A percentile compares a stretch with the other conserved stretches of the same genome.
Evolutionary conservation across 306 rosid species (phyloP).

Genomic region (Prunus kanzakura): DNA sequence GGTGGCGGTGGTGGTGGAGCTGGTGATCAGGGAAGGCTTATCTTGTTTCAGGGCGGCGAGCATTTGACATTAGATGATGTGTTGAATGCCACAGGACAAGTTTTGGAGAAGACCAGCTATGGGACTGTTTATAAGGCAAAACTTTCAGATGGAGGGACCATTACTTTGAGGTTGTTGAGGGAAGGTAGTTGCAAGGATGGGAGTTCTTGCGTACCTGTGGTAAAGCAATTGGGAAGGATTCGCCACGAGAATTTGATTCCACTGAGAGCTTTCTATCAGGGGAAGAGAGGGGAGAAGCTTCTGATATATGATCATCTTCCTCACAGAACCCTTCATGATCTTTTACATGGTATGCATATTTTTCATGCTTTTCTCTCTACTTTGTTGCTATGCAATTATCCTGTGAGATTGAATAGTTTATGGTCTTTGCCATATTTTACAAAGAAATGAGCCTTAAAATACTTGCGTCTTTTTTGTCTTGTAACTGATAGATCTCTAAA

Average conservation of each 20-base stretch:
- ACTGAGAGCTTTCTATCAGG: slow-evolving; percentile 92
- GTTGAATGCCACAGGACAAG: slow-evolving; percentile 94
- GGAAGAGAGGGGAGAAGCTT: slow-evolving; percentile 96
- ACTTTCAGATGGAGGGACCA: slow-evolving; percentile 88
- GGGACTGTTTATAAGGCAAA: slow-evolving; percentile 97
- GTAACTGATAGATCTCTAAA: background rate
- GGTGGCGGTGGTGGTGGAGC: slow-evolving; percentile 28
- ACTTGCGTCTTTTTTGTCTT: background rate
- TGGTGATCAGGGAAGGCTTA: slow-evolving; percentile 84
- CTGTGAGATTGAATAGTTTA: background rate
- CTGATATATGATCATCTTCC: slow-evolving; percentile 83
- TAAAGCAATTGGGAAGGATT: slow-evolving; percentile 82
- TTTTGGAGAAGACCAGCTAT: slow-evolving; percentile 93
- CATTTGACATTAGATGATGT: slow-evolving; percentile 92
- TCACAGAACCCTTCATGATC: slow-evolving; percentile 73
- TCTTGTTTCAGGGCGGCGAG: slow-evolving; percentile 86
- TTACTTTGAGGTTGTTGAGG: slow-evolving; percentile 81
- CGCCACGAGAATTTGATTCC: slow-evolving; percentile 96
- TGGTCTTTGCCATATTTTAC: slow-evolving; percentile 7
- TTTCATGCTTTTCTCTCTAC: background rate
- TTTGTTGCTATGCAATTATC: slow-evolving; percentile 8
- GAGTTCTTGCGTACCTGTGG: slow-evolving; percentile 63
- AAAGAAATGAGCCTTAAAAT: background rate
- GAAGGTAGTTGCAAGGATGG: slow-evolving; percentile 94
- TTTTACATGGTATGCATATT: slow-evolving; percentile 69